Percentiles rank a stretch among this genome's conserved stretches.
These are phyloP conservation scores for Pestalotiopsis fici DNA, from an alignment of 2,329 filamentous ascomycete genomes.

Conservation along the genomic window DNA sequence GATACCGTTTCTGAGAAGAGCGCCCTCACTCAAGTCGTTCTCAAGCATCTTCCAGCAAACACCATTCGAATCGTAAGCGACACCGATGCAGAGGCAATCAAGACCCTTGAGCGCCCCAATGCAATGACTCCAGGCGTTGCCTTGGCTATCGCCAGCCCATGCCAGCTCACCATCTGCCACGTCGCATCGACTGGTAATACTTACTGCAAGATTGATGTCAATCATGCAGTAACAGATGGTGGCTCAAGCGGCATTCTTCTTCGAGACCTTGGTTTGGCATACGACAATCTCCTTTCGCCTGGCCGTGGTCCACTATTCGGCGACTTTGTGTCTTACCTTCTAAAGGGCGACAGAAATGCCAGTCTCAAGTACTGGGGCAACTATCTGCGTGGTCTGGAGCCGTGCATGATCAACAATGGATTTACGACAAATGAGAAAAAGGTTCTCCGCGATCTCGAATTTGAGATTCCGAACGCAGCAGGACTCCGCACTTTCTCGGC, in stretches of 20 bases:
- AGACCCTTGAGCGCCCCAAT: neutral
- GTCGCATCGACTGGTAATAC: slow-evolving; percentile 9
- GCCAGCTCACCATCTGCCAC: slow-evolving; percentile 23
- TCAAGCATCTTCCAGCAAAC: slow-evolving; percentile 2
- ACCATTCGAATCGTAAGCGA: neutral
- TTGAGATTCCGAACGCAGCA: slow-evolving; percentile 14
- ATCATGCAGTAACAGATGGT: slow-evolving; percentile 35
- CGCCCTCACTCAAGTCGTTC: slow-evolving; percentile 8
- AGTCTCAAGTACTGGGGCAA: slow-evolving; percentile 26
- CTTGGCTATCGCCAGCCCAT: slow-evolving; percentile 21
- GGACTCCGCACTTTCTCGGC: slow-evolving; percentile 35
- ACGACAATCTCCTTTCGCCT: slow-evolving; percentile 16
- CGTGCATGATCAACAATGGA: slow-evolving; percentile 23
- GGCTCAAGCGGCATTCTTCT: slow-evolving; percentile 30
- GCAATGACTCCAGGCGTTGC: slow-evolving; percentile 6
- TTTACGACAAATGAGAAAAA: neutral
- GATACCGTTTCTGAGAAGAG: slow-evolving; percentile 4
- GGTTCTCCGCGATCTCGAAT: slow-evolving; percentile 15
- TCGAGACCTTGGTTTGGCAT: slow-evolving; percentile 25
- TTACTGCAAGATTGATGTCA: slow-evolving; percentile 32
- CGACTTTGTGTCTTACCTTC: slow-evolving; percentile 19
- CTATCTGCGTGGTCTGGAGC: slow-evolving; percentile 24
- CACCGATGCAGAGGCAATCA: neutral
- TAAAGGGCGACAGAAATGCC: slow-evolving; percentile 15
- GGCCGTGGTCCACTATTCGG: slow-evolving; percentile 15